A percentile compares a stretch with the other conserved stretches of the same genome.
phyloP scores from a whole-genome alignment of 257 asterid species.

The Salvia miltiorrhiza region DNA sequence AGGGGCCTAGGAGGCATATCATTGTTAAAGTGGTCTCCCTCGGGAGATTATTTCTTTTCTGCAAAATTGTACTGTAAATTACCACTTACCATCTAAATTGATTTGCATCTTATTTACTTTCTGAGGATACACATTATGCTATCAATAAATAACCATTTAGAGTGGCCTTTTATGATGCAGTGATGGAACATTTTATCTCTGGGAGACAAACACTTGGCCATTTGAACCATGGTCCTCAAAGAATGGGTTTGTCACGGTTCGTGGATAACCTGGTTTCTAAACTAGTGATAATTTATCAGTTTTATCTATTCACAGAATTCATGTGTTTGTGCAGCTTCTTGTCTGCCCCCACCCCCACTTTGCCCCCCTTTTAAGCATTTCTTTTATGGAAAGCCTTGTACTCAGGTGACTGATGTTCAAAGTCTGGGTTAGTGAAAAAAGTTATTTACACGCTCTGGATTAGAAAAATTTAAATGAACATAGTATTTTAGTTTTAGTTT shows the following conservation, averaged over 20 bases:
- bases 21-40: constrained; percentile 93
- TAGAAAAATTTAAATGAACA: no score
- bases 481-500: no score
- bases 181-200: constrained; percentile 94
- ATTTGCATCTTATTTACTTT: constrained; percentile 10
- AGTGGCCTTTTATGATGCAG: constrained; percentile 41
- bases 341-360: neutral
- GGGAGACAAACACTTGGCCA: constrained; percentile 99
- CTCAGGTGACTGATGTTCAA: neutral
- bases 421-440: no score
- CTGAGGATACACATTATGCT: constrained; percentile 16
- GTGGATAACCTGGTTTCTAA: constrained; percentile 28
- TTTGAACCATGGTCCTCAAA: constrained; percentile 95
- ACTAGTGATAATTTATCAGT: neutral
- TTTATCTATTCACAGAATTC: neutral
- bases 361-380: neutral
- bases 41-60: constrained; percentile 89
- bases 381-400: constrained; percentile 2
- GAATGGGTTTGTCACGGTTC: constrained; percentile 86
- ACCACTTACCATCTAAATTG: constrained; percentile 9
- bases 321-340: neutral
- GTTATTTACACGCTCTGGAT: neutral
- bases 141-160: constrained; percentile 7
- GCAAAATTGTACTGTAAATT: constrained; percentile 75
- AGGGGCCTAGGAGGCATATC: constrained; percentile 98